Percentiles rank a stretch among this genome's conserved stretches.
Conservation (phyloP, 768 basidiomycete species). For the Naematelia aurantialba region DNA sequence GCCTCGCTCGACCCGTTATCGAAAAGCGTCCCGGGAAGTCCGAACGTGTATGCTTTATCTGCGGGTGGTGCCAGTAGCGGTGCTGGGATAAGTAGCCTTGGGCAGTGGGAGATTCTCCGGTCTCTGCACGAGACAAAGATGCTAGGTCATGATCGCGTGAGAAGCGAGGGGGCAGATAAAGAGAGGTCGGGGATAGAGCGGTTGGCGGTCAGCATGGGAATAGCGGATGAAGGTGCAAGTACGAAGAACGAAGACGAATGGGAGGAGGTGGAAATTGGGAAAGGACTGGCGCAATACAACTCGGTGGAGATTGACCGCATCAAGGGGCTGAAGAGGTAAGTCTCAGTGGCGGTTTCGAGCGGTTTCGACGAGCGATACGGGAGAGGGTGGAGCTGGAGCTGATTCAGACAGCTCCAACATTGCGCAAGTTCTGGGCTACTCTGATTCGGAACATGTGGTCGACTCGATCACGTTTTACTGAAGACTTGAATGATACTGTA, state of each 20-base stretch:
- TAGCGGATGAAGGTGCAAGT: slow-evolving; percentile 8
- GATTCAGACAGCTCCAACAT: slow-evolving; percentile 65
- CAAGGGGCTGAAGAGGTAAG: slow-evolving; percentile 85
- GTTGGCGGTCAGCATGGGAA: no score
- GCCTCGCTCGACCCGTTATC: slow-evolving; percentile 55
- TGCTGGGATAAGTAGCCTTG: no score
- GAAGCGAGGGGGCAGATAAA: neutral
- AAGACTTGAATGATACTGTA: neutral
- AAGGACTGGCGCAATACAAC: slow-evolving; percentile 94
- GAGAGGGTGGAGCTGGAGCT: slow-evolving; percentile 10
- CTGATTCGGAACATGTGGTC: slow-evolving; percentile 94
- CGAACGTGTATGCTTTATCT: slow-evolving; percentile 22
- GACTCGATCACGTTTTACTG: slow-evolving; percentile 77
- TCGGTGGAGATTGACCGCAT: slow-evolving; percentile 83
- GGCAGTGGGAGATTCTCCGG: neutral
- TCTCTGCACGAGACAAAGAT: neutral
- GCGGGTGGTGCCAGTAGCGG: no score
- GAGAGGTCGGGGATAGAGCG: neutral
- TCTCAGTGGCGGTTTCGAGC: no score
- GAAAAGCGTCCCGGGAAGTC: slow-evolving; percentile 51
- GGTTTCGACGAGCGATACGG: no score
- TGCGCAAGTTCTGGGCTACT: slow-evolving; percentile 77
- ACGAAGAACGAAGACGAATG: slow-evolving; percentile 54
- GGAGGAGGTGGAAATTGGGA: slow-evolving; percentile 83
- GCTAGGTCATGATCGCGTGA: neutral